Conservation (phyloP, 345 rosid species). For the Kandelia obovata region DNA sequence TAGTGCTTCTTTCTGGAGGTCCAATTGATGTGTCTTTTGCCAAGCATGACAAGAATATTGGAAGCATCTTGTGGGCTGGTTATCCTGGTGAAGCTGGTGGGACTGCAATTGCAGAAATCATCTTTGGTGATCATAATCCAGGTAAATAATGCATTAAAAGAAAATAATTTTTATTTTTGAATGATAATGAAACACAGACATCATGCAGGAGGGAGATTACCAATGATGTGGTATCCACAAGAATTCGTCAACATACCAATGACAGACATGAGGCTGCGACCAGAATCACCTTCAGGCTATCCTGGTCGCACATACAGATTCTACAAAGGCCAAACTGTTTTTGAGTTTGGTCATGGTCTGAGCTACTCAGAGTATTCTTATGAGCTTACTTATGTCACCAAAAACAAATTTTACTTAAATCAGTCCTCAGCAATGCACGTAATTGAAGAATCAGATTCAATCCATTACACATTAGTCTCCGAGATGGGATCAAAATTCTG, state of each 20-base stretch:
- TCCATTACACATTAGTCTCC: slow-evolving; percentile 36
- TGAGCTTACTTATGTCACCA: slow-evolving; percentile 28
- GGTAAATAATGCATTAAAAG: slow-evolving; percentile 37
- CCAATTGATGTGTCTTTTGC: slow-evolving; percentile 78
- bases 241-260: slow-evolving; percentile 53
- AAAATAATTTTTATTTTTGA: neutral
- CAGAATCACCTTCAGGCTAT: slow-evolving; percentile 49
- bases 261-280: slow-evolving; percentile 85
- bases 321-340: slow-evolving; percentile 53
- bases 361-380: slow-evolving; percentile 65
- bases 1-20: slow-evolving; percentile 81
- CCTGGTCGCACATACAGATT: slow-evolving; percentile 84
- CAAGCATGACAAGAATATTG: slow-evolving; percentile 44
- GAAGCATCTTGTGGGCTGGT: slow-evolving; percentile 89
- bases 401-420: slow-evolving; percentile 37
- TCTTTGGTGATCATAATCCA: slow-evolving; percentile 88
- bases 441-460: slow-evolving; percentile 18
- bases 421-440: slow-evolving; percentile 22
- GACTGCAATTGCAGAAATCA: slow-evolving; percentile 68
- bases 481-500: slow-evolving; percentile 49
- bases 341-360: slow-evolving; percentile 70
- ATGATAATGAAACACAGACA: neutral
- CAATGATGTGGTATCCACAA: slow-evolving; percentile 82
- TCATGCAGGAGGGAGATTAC: slow-evolving; percentile 71
- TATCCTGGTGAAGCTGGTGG: slow-evolving; percentile 94